Evolutionary conservation across 805 yeast genomes (phyloP), one percentile per base, ranked within the genome.

Genomic region (Metschnikowia lachancei): DNA sequence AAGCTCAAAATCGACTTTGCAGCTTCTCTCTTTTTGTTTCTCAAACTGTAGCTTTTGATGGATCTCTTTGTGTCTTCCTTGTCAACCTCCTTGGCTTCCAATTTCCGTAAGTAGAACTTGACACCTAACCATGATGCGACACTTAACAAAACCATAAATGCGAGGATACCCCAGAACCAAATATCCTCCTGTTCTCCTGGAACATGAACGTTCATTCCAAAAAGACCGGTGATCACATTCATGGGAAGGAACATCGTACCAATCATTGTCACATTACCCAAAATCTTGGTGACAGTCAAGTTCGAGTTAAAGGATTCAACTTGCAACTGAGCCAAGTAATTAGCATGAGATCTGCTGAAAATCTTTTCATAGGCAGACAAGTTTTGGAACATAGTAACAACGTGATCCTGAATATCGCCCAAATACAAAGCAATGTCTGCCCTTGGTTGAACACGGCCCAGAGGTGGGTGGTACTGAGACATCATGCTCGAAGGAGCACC

Each of bases 401-500:
- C 86, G 78, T 91, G 98, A 75, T 91, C 97, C 69, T 90, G 97
- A 62, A 91, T 91, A 80, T 91, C 98, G 47, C 97, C 97, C 51
- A 91, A 69, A 65, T 88, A 92, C 53, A 91, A 74, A 0, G 95
- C 96, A 67, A 91, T 91, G 59, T 92, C 97, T 22, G 86, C 92
- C 59, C 95, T 77, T 42, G 97, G 96, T 56, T 82, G 73, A 1
- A 69, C 66, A 11, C 61, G 61, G 31, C 56, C 57, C 10, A 44
- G 55, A 20, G 54, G 51, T 32, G 54, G 55, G 36, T 56, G 66
- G 45, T 50, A 49, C 19, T 53, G 59, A 14, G 52, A 47, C 46
- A 40, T 54, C 59, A 44, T 53, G 49, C 19, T 46, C 8, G 64
- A 52, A 3, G 65, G 65, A 14, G 68, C 65, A 4, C 70, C 71